Evolutionary conservation across 2,329 filamentous ascomycete genomes (phyloP), one percentile per base, ranked within the genome.

Genomic region (Teratosphaeriaceae sp.): DNA sequence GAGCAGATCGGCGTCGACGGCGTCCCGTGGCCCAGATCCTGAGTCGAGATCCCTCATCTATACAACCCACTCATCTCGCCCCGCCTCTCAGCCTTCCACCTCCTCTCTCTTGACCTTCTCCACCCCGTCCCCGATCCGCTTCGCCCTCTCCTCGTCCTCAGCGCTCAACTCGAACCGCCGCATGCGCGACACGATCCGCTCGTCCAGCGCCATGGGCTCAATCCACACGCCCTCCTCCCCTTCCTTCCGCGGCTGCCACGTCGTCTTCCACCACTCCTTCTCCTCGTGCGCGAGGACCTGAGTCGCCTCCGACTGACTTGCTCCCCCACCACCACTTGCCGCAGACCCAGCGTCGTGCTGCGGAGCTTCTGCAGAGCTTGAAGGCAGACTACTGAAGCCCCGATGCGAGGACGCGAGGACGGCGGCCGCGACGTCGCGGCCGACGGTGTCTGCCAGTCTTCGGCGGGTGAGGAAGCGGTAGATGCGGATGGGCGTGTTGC

Each of bases 391-490:
- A 12, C 63, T 51, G 51, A 68, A 78, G 2, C 74, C 69, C 42
- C 72, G 62, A 51, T 73, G 29, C 7, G 24, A 70, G 11, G 62
- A 65, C 11, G 70, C 79, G 27, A 96, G 78, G 46, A 94, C 90
- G 26, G 85, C 81, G 26, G 88, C 84, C 1, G 90, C 90, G 15
- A 94, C 88, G 51, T 96, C 81, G 31, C 86, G 82, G 40, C 92
- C 92, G 47, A 96, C 81, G 35, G 82, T 75, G 60, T 98, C 90
- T 50, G 90, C 90, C n/a, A 95, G 74, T 49, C 78, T 69, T 42
- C 92, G 84, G 48, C 84, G 82, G 63, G 84, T 94, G 47, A 98
- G 73, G 74, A 89, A 98, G 51, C 92, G 85, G 59, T 84, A 85
- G 47, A 97, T 74, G 47, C 92, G 83, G 51, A 82, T 84, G 1